Evolutionary conservation across 2,329 filamentous ascomycete species (phyloP).

Genomic region (Fusarium sp.): DNA sequence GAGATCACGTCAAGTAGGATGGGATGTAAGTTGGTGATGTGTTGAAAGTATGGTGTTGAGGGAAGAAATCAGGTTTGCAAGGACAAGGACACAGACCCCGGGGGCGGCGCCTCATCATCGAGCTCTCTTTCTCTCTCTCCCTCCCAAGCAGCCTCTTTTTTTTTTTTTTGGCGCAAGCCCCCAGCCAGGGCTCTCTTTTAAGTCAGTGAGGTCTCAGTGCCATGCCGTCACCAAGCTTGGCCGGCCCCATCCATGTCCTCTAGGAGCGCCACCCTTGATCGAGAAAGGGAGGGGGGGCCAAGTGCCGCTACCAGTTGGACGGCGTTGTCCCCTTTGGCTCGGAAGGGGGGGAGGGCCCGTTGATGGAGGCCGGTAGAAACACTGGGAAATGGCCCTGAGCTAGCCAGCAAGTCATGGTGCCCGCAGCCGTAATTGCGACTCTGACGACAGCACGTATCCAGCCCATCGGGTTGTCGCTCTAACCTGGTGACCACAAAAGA

Average conservation of each 20-base stretch:
- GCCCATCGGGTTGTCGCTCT: constrained; percentile 17
- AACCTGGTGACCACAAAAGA: constrained; percentile 19
- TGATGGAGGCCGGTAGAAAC: constrained; percentile 19
- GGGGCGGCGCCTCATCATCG: constrained; percentile 31
- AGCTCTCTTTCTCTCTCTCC: neutral
- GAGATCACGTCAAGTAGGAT: neutral
- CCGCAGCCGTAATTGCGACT: constrained; percentile 14
- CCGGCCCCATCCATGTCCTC: constrained; percentile 17
- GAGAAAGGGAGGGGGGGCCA: constrained; percentile 5
- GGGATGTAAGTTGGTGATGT: constrained; percentile 15
- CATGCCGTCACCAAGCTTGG: constrained; percentile 39
- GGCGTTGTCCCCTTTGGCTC: constrained; percentile 16
- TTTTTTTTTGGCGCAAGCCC: neutral
- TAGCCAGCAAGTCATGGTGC: neutral
- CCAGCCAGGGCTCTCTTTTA: constrained; percentile 10
- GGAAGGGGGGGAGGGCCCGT: neutral
- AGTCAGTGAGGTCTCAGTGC: constrained; percentile 25
- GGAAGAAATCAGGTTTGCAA: constrained; percentile 10
- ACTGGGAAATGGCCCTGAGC: constrained; percentile 2
- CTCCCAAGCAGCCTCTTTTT: neutral
- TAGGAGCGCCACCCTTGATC: constrained; percentile 23
- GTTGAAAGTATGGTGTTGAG: constrained; percentile 1
- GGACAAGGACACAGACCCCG: neutral
- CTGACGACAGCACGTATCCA: constrained; percentile 15
- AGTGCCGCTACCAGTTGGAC: constrained; percentile 36